A percentile compares a stretch with the other conserved stretches of the same genome.
Conservation (phyloP, 140 eudicot genomes). For the Oenanthe javanica region DNA sequence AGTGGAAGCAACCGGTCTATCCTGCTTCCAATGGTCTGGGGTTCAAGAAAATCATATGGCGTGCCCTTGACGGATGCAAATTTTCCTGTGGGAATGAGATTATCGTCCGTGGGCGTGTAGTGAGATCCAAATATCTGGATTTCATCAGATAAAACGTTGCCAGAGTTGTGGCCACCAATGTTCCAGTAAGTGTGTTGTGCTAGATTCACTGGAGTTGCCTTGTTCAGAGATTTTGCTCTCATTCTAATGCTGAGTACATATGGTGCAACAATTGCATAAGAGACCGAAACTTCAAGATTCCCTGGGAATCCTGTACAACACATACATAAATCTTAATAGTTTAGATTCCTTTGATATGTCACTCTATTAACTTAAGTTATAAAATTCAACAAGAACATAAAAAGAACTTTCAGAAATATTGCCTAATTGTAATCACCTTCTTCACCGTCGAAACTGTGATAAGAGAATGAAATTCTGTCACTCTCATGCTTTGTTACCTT, state of each 20-base stretch:
- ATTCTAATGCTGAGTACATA: slow-evolving; percentile 49
- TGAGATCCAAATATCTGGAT: slow-evolving; percentile 58
- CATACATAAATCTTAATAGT: neutral
- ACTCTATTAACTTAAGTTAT: neutral
- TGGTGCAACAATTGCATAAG: slow-evolving; percentile 41
- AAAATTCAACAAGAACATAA: neutral
- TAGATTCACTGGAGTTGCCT: slow-evolving; percentile 82
- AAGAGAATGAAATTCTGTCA: slow-evolving; percentile 29
- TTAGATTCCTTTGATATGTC: neutral
- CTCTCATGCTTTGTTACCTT: slow-evolving; percentile 33
- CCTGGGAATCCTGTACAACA: slow-evolving; percentile 56
- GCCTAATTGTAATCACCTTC: slow-evolving; percentile 26
- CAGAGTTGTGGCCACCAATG: slow-evolving; percentile 75
- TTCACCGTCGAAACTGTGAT: slow-evolving; percentile 60
- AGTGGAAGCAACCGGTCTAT: slow-evolving; percentile 53
- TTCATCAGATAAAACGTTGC: slow-evolving; percentile 50
- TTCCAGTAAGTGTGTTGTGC: slow-evolving; percentile 94
- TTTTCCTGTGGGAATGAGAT: slow-evolving; percentile 78
- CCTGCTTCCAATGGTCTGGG: slow-evolving; percentile 40
- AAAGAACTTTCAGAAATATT: neutral
- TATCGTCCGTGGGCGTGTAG: slow-evolving; percentile 44
- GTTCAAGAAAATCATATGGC: slow-evolving; percentile 65
- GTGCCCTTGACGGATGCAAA: slow-evolving; percentile 52
- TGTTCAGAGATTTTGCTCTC: slow-evolving; percentile 64
- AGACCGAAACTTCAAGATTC: slow-evolving; percentile 49